phyloP scores from a whole-genome alignment of 2,329 filamentous ascomycete genomes.

The Botrytis sinoallii region DNA sequence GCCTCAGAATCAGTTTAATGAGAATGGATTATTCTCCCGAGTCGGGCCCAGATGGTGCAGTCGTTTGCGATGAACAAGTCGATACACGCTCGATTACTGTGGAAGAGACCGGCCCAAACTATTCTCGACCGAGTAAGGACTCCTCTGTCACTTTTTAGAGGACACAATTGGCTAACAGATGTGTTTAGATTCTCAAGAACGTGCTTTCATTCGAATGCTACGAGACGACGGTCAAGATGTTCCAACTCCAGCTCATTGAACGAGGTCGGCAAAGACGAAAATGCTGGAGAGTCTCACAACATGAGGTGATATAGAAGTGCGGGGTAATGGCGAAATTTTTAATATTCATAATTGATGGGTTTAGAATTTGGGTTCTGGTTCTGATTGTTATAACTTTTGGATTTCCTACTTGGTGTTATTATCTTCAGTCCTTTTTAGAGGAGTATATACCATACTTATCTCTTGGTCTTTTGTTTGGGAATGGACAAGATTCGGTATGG shows the following conservation, averaged over 20 bases:
- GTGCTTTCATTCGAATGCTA: conserved; percentile 31
- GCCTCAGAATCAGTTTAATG: conserved; percentile 34
- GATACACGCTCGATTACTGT: conserved; percentile 33
- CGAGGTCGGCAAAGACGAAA: background rate
- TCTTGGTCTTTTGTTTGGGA: background rate
- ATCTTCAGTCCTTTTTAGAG: background rate
- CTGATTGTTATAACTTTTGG: background rate
- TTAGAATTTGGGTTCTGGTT: background rate
- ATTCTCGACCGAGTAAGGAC: conserved; percentile 32
- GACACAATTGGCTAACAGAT: conserved; percentile 23
- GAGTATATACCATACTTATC: conserved; percentile 2
- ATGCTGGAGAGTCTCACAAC: conserved; percentile 11
- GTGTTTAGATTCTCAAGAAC: conserved; percentile 29
- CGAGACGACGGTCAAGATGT: conserved; percentile 33
- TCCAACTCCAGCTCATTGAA: conserved; percentile 17
- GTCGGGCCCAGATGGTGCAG: conserved; percentile 27
- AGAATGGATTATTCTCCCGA: conserved; percentile 33
- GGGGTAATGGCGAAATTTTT: conserved; percentile 1
- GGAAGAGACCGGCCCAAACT: conserved; percentile 25
- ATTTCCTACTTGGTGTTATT: background rate
- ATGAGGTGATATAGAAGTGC: conserved; percentile 10
- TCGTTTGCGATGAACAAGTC: conserved; percentile 30
- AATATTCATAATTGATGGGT: background rate
- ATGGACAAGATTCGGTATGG: background rate
- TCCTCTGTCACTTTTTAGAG: background rate